Base-by-base conservation (phyloP, 805 yeast genomes). In the Yarrowia keelungensis region DNA sequence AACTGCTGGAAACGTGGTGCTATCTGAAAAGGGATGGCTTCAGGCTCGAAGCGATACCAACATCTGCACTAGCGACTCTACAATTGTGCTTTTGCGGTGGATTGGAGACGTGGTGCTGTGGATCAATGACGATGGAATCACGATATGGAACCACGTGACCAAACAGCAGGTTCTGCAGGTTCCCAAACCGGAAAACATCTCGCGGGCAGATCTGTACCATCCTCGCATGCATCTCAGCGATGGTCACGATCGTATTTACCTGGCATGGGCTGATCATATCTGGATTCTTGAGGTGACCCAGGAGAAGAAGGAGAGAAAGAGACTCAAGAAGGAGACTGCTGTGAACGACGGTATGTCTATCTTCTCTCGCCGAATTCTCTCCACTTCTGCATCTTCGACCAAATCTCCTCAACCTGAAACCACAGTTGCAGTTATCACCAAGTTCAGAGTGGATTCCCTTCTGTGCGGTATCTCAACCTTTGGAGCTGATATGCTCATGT, bases 41-140 rank as follows among this genome's bases (percentile, higher is more conserved):
- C 97, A 97, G 0, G 87, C 88, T 70, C 83, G 97, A 69, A 81
- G 82, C 2, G 98, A 95, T 73, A 81, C 86, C 0, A 78, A 84
- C 0, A 69, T 95, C 7, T 89, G 87, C 32, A 35, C 47, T 11
- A 41, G 58, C 8, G 79, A 83, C 53, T 92, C 93, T 0, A 88
- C 97, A 0, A 86, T 95, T 5, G 88, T 91, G 8, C 85, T 88
- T 26, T 80, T 94, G 5, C 82, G 83, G 69, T 82, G 87, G 69
- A 75, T 89, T 2, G 89, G 87, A 65, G 90, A 88, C 70, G 76
- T 92, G 15, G 73, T 92, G 1, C 73, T 94, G 3, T 92, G 97
- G 96, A 86, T 92, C 82, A 90, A 89, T 75, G 97, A 91, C 71
- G 79, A 80, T 14, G 98, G 98, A 0, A 87, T 94, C 22, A 82